Percentiles rank a stretch among this genome's conserved stretches.
These are phyloP conservation scores for Gaertneriomyces semiglobifer DNA, from an alignment of 192 early-diverging fungal species.

Conservation along the genomic window DNA sequence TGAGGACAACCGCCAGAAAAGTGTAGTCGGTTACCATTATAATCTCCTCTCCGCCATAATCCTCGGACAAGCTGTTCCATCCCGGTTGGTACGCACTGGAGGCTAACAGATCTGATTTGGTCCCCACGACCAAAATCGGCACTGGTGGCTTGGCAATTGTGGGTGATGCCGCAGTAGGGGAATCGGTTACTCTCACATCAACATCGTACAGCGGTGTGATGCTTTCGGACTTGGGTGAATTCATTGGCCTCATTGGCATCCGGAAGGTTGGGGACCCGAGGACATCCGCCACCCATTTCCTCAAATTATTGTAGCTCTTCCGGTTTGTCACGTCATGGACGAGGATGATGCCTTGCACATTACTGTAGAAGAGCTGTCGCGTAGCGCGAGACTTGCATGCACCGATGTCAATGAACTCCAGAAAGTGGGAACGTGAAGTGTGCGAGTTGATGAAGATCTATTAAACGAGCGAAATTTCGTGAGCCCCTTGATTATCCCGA, in stretches of 20 bases:
- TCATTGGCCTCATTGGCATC: neutral
- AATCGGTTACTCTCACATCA: slow-evolving; percentile 23
- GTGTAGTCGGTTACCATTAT: slow-evolving; percentile 21
- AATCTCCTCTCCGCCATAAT: slow-evolving; percentile 24
- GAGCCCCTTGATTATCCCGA: neutral
- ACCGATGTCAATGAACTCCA: slow-evolving; percentile 58
- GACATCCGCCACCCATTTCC: slow-evolving; percentile 46
- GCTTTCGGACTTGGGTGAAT: neutral
- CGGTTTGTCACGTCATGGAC: slow-evolving; percentile 53
- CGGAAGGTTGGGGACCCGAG: slow-evolving; percentile 19
- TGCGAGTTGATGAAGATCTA: slow-evolving; percentile 29
- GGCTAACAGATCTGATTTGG: slow-evolving; percentile 24
- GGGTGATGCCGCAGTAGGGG: too few relatives aligned
- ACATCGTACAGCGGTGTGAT: slow-evolving; percentile 10
- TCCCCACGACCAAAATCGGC: slow-evolving; percentile 34
- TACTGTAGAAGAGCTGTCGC: slow-evolving; percentile 49
- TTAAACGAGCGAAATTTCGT: neutral
- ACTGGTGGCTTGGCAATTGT: neutral
- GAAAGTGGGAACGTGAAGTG: slow-evolving; percentile 38
- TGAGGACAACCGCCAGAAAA: slow-evolving; percentile 15
- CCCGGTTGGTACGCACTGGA: slow-evolving; percentile 1
- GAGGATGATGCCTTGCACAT: slow-evolving; percentile 47
- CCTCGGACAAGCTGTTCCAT: slow-evolving; percentile 22
- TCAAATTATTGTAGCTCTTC: slow-evolving; percentile 52
- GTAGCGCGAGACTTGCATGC: slow-evolving; percentile 43